Evolutionary conservation across 176 grass and related monocot genomes (phyloP).

Genomic region (Avena atlantica): DNA sequence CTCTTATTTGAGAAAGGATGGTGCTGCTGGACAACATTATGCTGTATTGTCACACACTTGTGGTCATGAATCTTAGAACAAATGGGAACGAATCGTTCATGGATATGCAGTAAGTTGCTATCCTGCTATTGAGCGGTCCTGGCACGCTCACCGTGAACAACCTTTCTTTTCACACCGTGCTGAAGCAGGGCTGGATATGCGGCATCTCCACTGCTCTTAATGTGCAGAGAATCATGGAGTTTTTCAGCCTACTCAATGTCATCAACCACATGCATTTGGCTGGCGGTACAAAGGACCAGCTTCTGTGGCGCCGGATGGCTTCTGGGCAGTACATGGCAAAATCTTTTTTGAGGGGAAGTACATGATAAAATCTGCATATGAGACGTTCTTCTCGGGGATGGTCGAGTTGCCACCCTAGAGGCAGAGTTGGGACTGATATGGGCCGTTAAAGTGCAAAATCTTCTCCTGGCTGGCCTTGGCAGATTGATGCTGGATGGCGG

Average conservation of each 20-base stretch:
- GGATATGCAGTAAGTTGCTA: not conserved
- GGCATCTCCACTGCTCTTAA: not conserved
- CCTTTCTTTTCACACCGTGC: not conserved
- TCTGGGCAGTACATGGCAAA: not conserved
- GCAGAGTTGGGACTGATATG: not conserved
- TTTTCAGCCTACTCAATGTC: not conserved
- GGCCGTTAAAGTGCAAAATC: not conserved
- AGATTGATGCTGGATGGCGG: not conserved
- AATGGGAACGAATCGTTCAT: not conserved
- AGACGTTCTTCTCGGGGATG: not conserved
- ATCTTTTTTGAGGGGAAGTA: not conserved
- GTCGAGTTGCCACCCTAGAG: not conserved
- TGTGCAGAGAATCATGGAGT: not conserved
- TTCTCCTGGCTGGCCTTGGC: not conserved
- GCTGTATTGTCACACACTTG: not conserved
- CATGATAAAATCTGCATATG: not conserved
- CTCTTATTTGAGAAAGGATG: not conserved
- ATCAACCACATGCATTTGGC: not conserved
- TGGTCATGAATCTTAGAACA: slow-evolving; percentile 20
- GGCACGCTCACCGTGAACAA: not conserved
- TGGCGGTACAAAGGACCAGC: not conserved
- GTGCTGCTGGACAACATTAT: slow-evolving; percentile 14
- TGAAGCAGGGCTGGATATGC: not conserved
- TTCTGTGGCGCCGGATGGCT: not conserved
- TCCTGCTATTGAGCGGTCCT: not conserved